A percentile compares a stretch with the other conserved stretches of the same genome.
Evolutionary conservation across 305 asterid species (phyloP).

Genomic region (Fraxinus albicans): DNA sequence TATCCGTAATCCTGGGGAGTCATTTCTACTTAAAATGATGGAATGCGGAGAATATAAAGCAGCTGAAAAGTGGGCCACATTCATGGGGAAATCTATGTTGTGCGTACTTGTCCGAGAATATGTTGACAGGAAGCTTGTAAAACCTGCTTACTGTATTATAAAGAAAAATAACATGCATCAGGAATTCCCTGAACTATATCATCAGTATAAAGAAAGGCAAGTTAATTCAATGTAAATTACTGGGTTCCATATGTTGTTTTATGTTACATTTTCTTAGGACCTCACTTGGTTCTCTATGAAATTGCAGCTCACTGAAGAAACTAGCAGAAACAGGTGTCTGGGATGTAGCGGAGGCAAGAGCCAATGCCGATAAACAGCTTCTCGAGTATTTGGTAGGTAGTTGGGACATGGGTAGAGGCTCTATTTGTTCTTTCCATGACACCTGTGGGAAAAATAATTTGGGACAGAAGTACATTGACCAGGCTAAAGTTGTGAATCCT

Average conservation of each 20-base stretch:
- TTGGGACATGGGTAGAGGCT: constrained; percentile 1
- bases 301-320: constrained; percentile 80
- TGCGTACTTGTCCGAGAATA: constrained; percentile 67
- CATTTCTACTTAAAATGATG: constrained; percentile 67
- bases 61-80: constrained; percentile 94
- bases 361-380: constrained; percentile 62
- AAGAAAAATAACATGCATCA: constrained; percentile 63
- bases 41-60: constrained; percentile 58
- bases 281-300: constrained; percentile 18
- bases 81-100: constrained; percentile 72
- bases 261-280: constrained; percentile 6
- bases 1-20: constrained; percentile 54
- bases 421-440: neutral
- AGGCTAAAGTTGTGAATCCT: neutral
- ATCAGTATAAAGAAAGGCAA: constrained; percentile 84
- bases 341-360: constrained; percentile 88
- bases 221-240: constrained; percentile 25
- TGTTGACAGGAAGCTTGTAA: constrained; percentile 46
- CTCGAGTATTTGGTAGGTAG: constrained; percentile 84
- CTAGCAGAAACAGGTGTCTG: constrained; percentile 94
- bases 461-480: neutral
- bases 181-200: constrained; percentile 86
- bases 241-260: constrained; percentile 18
- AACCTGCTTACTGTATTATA: constrained; percentile 58
- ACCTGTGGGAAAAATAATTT: neutral